Base-by-base conservation (phyloP, 352 stramenopile species). In the Phytopythium sindhum region DNA sequence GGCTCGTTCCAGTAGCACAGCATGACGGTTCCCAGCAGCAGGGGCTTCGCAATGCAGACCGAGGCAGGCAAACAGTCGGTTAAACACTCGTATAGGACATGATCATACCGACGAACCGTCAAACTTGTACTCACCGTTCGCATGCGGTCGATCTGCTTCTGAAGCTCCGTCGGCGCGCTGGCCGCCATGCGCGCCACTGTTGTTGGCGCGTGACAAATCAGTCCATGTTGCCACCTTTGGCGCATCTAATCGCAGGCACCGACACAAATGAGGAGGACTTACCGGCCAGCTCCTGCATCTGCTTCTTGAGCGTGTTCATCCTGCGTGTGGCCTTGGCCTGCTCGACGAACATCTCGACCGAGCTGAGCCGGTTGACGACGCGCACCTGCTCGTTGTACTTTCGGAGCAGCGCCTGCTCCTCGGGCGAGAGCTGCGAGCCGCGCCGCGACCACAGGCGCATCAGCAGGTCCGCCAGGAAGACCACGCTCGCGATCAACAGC, bases 311-410 rank as follows among this genome's bases (percentile, higher is more conserved):
- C 21, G 74, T 64, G 66, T 95, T 95, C 86, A 95, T 93, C 70
- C 87, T 82, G 57, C 86, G 84, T 37, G 86, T 90, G 26, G 86
- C 80, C 70, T 93, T 95, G 61, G 86, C 89, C 66, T 95, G 86
- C 67, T 93, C 86, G 53, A 95, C 86, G 57, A 95, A 95, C 63
- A 83, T 95, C 70, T 95, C 83, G 61, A 95, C 84, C 63, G 84
- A 93, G 72, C 93, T 93, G 59, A 95, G 83, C 59, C 79, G 77
- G 63, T 92, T 91, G 24, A 92, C 86, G 44, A 94, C 72, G 31
- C 71, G 74, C 61, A 94, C 81, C 64, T 94, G 86, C 42, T 78
- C 77, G 56, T 94, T 94, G 71, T 92, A 94, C 60, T 84, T 64
- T 44, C 61, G 64, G 53, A 94, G 57, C 51, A 92, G 69, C 70